Evolutionary conservation across 208 protist genomes (phyloP).

Genomic region (Wallacemonas sp.): DNA sequence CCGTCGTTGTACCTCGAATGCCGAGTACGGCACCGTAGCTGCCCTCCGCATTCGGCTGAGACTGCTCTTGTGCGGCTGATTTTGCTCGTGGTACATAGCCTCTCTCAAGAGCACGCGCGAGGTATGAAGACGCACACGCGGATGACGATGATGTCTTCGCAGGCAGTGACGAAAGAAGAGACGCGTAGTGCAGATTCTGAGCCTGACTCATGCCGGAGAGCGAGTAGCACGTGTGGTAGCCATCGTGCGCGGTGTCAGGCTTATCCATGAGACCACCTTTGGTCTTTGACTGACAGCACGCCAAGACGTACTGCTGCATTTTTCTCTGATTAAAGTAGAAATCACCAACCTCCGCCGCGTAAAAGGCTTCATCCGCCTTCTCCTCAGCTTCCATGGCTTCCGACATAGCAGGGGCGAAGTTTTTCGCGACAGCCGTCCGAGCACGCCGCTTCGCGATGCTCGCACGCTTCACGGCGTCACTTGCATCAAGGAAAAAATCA

Average conservation of each 20-base stretch:
- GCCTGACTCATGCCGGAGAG: constrained; percentile 77
- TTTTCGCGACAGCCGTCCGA: too few relatives aligned
- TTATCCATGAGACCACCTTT: constrained; percentile 90
- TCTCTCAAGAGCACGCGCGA: constrained; percentile 33
- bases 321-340: constrained; percentile 75
- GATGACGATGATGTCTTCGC: not conserved
- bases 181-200: constrained; percentile 74
- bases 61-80: constrained; percentile 2
- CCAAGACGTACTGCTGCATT: constrained; percentile 82
- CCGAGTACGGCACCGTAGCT: constrained; percentile 55
- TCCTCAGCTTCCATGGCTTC: not conserved
- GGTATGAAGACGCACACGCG: constrained; percentile 23
- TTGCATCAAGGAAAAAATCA: constrained; percentile 10
- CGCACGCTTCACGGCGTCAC: not conserved
- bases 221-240: constrained; percentile 93
- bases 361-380: constrained; percentile 16
- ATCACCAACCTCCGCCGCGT: constrained; percentile 59
- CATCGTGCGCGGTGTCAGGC: constrained; percentile 61
- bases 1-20: constrained; percentile 4
- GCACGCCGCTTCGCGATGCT: too few relatives aligned
- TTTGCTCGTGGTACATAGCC: constrained; percentile 43
- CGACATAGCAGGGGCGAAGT: not conserved
- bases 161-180: constrained; percentile 18
- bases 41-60: not conserved
- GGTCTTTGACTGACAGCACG: constrained; percentile 57